These are phyloP conservation scores for Secale cereale DNA, from an alignment of 176 grass and related monocot genomes.

Conservation along the genomic window DNA sequence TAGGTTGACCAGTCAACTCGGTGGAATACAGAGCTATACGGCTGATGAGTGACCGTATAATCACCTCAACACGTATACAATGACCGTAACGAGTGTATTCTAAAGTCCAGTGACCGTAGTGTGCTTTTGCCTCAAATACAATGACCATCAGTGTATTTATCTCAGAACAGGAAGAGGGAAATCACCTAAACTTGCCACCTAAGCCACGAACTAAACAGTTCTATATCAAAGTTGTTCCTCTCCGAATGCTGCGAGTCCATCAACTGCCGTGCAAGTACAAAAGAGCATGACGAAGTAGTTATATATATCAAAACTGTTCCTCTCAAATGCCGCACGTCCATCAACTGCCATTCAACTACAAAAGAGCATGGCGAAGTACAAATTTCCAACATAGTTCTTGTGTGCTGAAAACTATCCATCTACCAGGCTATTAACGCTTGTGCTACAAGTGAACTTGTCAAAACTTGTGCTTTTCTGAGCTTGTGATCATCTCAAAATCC, in stretches of 20 bases:
- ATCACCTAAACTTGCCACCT: slow-evolving; percentile 19
- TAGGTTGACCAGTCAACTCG: too few relatives aligned
- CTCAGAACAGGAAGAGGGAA: not conserved
- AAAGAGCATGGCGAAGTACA: not conserved
- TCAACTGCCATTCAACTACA: not conserved
- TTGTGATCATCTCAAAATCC: slow-evolving; percentile 27
- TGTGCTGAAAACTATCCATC: not conserved
- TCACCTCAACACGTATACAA: too few relatives aligned
- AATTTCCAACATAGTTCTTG: not conserved
- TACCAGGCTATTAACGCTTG: not conserved
- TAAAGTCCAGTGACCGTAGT: too few relatives aligned
- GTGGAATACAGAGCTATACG: too few relatives aligned
- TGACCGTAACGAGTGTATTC: too few relatives aligned
- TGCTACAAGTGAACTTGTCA: not conserved
- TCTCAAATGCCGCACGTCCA: not conserved
- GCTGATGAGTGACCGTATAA: too few relatives aligned
- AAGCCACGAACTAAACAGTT: not conserved
- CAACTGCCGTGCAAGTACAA: not conserved
- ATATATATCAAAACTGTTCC: too few relatives aligned
- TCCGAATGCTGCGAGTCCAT: not conserved
- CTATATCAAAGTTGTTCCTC: not conserved
- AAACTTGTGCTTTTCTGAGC: not conserved
- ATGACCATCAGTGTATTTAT: too few relatives aligned
- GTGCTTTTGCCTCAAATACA: too few relatives aligned
- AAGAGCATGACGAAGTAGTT: not conserved